phyloP scores from a whole-genome alignment of 2,329 filamentous ascomycete genomes.

The Verticillium tricorpus region DNA sequence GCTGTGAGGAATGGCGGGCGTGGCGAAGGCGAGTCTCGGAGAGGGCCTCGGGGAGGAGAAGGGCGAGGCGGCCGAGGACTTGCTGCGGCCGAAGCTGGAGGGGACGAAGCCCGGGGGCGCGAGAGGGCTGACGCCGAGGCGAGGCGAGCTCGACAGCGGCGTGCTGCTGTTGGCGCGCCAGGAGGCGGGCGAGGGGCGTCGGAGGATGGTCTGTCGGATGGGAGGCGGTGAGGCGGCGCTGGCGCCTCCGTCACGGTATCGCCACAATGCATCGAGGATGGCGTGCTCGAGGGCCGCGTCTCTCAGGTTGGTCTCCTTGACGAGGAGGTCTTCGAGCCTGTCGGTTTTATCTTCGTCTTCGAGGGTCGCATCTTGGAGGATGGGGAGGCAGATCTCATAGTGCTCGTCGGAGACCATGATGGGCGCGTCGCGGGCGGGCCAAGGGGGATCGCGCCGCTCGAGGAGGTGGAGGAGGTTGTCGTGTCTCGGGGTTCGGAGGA shows the following conservation, averaged over 20 bases:
- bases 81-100: conserved; percentile 70
- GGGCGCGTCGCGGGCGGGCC: background rate
- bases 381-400: conserved; percentile 84
- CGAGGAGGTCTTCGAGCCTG: conserved; percentile 74
- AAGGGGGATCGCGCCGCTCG: background rate
- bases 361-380: conserved; percentile 75
- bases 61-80: conserved; percentile 76
- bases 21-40: conserved; percentile 83
- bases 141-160: conserved; percentile 76
- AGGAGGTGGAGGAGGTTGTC: background rate
- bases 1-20: conserved; percentile 87
- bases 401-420: conserved; percentile 89
- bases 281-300: conserved; percentile 82
- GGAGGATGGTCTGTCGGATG: conserved; percentile 82
- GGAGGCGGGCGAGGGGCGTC: conserved; percentile 85
- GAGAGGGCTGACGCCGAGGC: conserved; percentile 75
- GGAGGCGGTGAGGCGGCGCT: conserved; percentile 72
- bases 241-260: conserved; percentile 65
- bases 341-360: conserved; percentile 97
- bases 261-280: conserved; percentile 86
- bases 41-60: conserved; percentile 93
- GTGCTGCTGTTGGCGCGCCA: conserved; percentile 82
- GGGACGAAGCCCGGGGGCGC: conserved; percentile 80
- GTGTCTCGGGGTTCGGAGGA: background rate
- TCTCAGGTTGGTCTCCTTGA: conserved; percentile 69